Evolutionary conservation across 192 early-diverging fungal genomes (phyloP).

Genomic region (Backusella luteola): DNA sequence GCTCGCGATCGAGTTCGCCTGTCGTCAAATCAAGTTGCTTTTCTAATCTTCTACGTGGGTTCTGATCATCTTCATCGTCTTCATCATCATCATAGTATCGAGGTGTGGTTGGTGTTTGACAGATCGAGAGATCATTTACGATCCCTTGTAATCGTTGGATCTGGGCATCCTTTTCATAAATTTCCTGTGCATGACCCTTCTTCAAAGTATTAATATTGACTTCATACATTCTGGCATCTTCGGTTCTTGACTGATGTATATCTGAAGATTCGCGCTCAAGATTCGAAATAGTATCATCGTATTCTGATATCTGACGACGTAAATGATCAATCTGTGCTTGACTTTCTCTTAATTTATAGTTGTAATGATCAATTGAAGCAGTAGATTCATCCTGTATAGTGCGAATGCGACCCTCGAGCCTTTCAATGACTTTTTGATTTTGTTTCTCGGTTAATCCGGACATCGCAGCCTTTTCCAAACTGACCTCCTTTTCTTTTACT

Average conservation of each 20-base stretch:
- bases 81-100: background rate
- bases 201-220: conserved; percentile 32
- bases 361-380: background rate
- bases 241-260: conserved; percentile 36
- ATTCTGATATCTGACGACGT: conserved; percentile 11
- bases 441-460: conserved; percentile 15
- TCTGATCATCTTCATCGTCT: background rate
- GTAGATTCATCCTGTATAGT: conserved; percentile 11
- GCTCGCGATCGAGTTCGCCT: conserved; percentile 8
- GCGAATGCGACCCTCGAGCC: conserved; percentile 8
- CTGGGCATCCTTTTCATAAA: conserved; percentile 24
- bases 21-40: conserved; percentile 29
- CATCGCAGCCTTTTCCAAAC: background rate
- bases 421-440: conserved; percentile 5
- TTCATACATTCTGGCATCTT: conserved; percentile 43
- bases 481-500: background rate
- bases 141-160: conserved; percentile 25
- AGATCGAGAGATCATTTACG: background rate
- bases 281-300: conserved; percentile 12
- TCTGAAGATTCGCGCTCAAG: conserved; percentile 36
- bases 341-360: conserved; percentile 10
- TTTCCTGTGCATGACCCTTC: conserved; percentile 28
- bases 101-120: background rate
- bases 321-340: conserved; percentile 30
- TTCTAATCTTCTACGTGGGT: conserved; percentile 20